Conservation (phyloP, 1,284 basidiomycete species). For the Cryptococcus sp. region DNA sequence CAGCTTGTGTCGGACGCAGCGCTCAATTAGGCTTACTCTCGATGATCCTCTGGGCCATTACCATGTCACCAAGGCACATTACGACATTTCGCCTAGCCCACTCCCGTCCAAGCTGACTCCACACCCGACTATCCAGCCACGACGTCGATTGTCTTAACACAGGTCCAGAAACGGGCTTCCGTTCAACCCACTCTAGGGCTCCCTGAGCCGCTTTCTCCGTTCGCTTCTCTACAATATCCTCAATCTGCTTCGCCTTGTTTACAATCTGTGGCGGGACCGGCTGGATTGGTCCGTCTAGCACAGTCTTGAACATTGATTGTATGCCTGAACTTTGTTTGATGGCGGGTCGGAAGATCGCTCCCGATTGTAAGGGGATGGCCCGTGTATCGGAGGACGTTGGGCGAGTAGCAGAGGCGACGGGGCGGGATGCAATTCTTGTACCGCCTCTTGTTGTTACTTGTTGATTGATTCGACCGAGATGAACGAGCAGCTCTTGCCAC, state of each 20-base stretch:
- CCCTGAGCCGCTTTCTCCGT: conserved; percentile 9
- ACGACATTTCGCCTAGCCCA: conserved; percentile 28
- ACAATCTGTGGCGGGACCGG: conserved; percentile 16
- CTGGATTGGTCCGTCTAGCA: conserved; percentile 32
- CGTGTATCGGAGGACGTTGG: conserved; percentile 18
- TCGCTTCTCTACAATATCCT: not conserved
- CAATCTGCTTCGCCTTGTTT: conserved; percentile 5
- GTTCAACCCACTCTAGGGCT: conserved; percentile 21
- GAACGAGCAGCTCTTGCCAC: conserved; percentile 34
- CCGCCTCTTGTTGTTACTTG: conserved; percentile 19
- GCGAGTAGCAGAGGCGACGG: not conserved
- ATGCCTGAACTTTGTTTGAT: conserved; percentile 22
- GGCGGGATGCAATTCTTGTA: not conserved
- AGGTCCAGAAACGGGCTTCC: conserved; percentile 8
- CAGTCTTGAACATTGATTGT: conserved; percentile 13
- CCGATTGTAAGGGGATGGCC: conserved; percentile 30
- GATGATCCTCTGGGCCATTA: conserved; percentile 24
- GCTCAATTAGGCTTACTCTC: conserved; percentile 31
- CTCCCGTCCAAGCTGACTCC: conserved; percentile 27
- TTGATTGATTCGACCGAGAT: conserved; percentile 25
- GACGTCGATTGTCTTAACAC: conserved; percentile 17
- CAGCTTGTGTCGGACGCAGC: too few species aligned
- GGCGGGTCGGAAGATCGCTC: conserved; percentile 37
- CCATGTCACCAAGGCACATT: conserved; percentile 23
- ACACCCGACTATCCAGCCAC: conserved; percentile 5